These are phyloP conservation scores for Cercophora newfieldiana DNA, from an alignment of 495 filamentous ascomycete genomes.

Conservation along the genomic window DNA sequence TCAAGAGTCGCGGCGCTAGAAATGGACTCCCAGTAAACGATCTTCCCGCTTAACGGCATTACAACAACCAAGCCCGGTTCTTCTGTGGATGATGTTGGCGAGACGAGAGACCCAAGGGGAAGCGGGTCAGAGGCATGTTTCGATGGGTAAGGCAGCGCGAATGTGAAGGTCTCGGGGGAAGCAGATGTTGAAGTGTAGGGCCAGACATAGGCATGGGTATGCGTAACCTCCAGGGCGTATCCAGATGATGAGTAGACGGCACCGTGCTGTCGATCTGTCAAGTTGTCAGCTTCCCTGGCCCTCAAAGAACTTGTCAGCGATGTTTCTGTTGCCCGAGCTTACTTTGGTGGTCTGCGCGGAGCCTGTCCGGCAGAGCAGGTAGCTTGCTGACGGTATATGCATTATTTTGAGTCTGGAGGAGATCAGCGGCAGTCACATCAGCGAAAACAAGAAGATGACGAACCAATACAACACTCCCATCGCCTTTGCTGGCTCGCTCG, in stretches of 20 bases:
- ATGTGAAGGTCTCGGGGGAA: slow-evolving; percentile 68
- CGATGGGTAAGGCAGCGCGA: slow-evolving; percentile 73
- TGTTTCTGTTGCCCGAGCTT: slow-evolving; percentile 31
- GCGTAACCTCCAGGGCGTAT: slow-evolving; percentile 77
- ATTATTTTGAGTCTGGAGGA: slow-evolving; percentile 73
- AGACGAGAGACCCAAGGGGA: slow-evolving; percentile 78
- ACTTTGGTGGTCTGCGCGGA: slow-evolving; percentile 64
- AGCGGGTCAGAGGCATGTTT: slow-evolving; percentile 63
- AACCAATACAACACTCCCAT: slow-evolving; percentile 66
- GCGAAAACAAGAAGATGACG: slow-evolving; percentile 29
- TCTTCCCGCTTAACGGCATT: slow-evolving; percentile 76
- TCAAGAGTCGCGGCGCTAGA: slow-evolving; percentile 76
- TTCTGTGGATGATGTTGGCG: slow-evolving; percentile 65
- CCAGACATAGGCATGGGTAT: slow-evolving; percentile 83
- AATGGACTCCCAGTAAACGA: slow-evolving; percentile 94
- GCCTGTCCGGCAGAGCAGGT: slow-evolving; percentile 72
- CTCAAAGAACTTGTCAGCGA: slow-evolving; percentile 14
- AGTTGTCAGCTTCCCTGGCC: slow-evolving; percentile 21
- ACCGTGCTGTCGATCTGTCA: slow-evolving; percentile 57
- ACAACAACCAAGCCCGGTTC: slow-evolving; percentile 84
- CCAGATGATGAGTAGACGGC: slow-evolving; percentile 63
- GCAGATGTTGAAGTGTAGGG: slow-evolving; percentile 68
- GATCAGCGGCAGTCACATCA: slow-evolving; percentile 23
- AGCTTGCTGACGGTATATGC: slow-evolving; percentile 85
- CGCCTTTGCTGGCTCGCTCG: slow-evolving; percentile 57